A percentile compares a stretch with the other conserved stretches of the same genome.
phyloP scores from a whole-genome alignment of 2,329 filamentous ascomycete genomes.

The Aspergillus fumigatiaffinis region DNA sequence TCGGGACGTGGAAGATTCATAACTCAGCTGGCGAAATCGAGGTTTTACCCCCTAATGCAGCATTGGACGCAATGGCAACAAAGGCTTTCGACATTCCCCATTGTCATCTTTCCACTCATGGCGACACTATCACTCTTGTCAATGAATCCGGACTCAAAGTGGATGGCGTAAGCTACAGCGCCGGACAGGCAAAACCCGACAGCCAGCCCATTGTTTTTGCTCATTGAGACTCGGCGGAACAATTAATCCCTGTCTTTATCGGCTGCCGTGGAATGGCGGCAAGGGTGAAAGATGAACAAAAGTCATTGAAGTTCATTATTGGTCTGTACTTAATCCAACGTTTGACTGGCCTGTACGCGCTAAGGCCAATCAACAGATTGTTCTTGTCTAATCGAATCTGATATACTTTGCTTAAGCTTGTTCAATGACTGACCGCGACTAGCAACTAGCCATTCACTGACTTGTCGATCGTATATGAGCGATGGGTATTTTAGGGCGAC shows the following conservation, averaged over 20 bases:
- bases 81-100: neutral
- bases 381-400: too few relatives aligned
- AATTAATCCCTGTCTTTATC: neutral
- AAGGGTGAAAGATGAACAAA: too few relatives aligned
- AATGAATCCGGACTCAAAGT: constrained; percentile 3
- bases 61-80: neutral
- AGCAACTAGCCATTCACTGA: too few relatives aligned
- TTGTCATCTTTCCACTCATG: constrained; percentile 1
- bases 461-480: too few relatives aligned
- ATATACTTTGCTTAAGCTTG: too few relatives aligned
- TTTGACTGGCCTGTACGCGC: too few relatives aligned
- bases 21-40: neutral
- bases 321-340: too few relatives aligned
- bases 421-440: too few relatives aligned
- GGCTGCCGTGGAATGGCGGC: neutral
- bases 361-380: too few relatives aligned
- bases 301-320: too few relatives aligned
- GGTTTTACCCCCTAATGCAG: neutral
- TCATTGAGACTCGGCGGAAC: neutral
- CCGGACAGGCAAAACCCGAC: neutral
- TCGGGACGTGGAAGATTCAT: neutral
- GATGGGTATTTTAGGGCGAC: too few relatives aligned
- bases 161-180: constrained; percentile 6
- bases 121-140: constrained; percentile 2
- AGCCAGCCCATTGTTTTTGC: neutral